Conservation (phyloP, 106 monocot genomes). For the Hemerocallis citrina region DNA sequence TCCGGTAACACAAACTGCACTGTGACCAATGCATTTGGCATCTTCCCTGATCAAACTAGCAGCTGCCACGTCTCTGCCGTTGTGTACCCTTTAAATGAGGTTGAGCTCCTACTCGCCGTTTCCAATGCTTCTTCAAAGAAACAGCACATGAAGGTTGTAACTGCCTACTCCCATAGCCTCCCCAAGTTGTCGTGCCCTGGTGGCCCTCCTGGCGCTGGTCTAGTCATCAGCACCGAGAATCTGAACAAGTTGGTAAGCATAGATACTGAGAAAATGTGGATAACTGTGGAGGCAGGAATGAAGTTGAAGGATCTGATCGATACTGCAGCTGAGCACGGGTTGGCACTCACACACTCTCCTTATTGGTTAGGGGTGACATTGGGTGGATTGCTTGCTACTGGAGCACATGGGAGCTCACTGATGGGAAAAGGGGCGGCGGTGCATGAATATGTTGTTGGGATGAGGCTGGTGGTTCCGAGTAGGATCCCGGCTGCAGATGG, state of each 20-base stretch:
- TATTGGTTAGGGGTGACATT: constrained; percentile 43
- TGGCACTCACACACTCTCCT: constrained; percentile 25
- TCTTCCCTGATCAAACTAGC: constrained; percentile 26
- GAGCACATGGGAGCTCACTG: constrained; percentile 52
- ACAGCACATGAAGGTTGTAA: constrained; percentile 38
- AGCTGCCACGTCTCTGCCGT: constrained; percentile 19
- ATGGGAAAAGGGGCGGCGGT: constrained; percentile 37
- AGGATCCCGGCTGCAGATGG: not conserved
- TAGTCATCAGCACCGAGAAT: constrained; percentile 47
- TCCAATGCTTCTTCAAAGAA: constrained; percentile 11
- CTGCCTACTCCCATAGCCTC: constrained; percentile 35
- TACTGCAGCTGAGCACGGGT: constrained; percentile 23
- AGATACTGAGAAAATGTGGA: constrained; percentile 1
- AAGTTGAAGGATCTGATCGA: constrained; percentile 20
- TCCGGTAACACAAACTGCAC: constrained; percentile 20
- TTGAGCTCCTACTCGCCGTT: constrained; percentile 25
- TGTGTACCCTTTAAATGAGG: constrained; percentile 22
- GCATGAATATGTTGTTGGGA: constrained; percentile 41
- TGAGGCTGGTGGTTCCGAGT: constrained; percentile 27
- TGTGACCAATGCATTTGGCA: constrained; percentile 34
- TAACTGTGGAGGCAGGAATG: constrained; percentile 36
- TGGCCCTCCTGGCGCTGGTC: constrained; percentile 49
- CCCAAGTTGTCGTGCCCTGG: constrained; percentile 47
- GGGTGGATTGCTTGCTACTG: constrained; percentile 44
- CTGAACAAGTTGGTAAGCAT: constrained; percentile 18